Base-by-base conservation (phyloP, 164 flowering plant species). In the Stephania yunnanensis region DNA sequence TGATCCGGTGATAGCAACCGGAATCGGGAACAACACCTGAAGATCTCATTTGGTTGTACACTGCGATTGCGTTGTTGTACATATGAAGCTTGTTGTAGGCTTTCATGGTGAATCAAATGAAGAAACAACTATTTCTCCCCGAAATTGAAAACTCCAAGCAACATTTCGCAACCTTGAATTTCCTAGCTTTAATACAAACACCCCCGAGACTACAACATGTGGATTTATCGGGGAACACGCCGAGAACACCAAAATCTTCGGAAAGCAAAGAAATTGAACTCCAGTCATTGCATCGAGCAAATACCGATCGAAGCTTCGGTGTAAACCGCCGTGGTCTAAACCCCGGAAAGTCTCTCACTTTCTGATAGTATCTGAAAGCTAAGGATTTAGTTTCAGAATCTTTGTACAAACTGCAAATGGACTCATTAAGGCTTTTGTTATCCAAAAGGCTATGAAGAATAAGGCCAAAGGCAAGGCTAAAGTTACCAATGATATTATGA, bases 81-180 rank as follows among this genome's bases (percentile, higher is more conserved):
- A 92, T 91, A 75, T 92, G 98, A 30, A 94, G 80, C 77, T 87
- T 87, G 75, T 94, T 91, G 55, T 86, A 94, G 22, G 87, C 86
- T 76, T 76, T 86, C 90, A 94, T 87, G 0, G 93, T 0, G 90
- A 85, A 65, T 83, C 86, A 70, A 84, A 88, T 1, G 83, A 90
- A 20, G 69, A 73, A 20, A 82, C 84, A 65, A 86, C 86, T 46
- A 85, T 58, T 10, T 74, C 83, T 10, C 42, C 61, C 50, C 83
- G 80, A 11, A 72, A 52, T 82, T 78, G 72, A 31, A 92, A 81
- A 42, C 72, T 74, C 3, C 80, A 68, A 91, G 87, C 65, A 93
- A 74, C 22, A 10, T 30, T 65, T 85, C 80, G 82, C 84, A 52
- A 84, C 70, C 77, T 75, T 86, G 72, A 94, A 86, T 76, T 90